These are phyloP conservation scores for Posidonia oceanica DNA, from an alignment of 116 monocot species.

Conservation along the genomic window DNA sequence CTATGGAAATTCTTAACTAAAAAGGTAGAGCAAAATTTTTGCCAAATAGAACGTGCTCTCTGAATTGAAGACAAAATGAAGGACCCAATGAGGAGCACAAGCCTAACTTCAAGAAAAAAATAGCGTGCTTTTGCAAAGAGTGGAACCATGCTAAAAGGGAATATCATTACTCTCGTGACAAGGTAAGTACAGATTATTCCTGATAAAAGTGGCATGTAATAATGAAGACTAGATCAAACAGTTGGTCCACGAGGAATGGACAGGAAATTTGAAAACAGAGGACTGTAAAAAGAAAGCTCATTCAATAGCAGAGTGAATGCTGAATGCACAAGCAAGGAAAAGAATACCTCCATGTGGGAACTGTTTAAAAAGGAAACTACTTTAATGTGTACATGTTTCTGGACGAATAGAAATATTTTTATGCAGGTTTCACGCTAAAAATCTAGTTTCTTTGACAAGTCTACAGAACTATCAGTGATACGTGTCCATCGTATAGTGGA, in stretches of 20 bases:
- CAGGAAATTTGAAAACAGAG: too few species aligned
- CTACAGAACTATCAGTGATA: too few species aligned
- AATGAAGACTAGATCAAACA: background rate
- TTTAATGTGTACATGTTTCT: background rate
- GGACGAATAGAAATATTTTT: too few species aligned
- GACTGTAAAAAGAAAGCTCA: background rate
- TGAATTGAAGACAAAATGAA: background rate
- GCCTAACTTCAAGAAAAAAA: background rate
- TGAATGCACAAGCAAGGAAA: background rate
- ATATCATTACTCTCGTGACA: background rate
- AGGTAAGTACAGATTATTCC: background rate
- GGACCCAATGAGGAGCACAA: background rate
- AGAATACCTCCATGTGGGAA: background rate
- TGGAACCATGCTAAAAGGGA: background rate
- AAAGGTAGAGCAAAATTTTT: background rate
- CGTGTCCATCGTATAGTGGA: too few species aligned
- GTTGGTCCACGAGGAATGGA: background rate
- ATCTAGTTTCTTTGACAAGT: too few species aligned
- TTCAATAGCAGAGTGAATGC: background rate
- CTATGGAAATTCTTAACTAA: background rate
- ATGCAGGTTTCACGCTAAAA: too few species aligned
- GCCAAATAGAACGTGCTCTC: background rate
- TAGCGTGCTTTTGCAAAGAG: background rate
- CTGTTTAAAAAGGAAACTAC: background rate
- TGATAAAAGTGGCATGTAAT: background rate